Conservation (phyloP, 768 basidiomycete species). For the Boletus barrowsii region DNA sequence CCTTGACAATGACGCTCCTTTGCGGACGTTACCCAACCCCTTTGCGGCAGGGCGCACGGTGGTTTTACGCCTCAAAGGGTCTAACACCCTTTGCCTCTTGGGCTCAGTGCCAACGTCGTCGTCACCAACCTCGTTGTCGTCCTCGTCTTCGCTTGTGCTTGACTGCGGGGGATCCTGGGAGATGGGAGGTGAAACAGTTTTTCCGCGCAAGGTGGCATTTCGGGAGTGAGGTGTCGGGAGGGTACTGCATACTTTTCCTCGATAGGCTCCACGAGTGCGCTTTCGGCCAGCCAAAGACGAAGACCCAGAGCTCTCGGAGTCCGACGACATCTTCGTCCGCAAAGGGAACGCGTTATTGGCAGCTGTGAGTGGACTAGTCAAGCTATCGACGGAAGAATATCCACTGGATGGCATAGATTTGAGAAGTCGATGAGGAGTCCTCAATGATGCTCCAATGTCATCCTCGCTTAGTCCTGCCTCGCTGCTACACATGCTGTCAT, state of each 20-base stretch:
- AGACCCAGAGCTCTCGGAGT: constrained; percentile 39
- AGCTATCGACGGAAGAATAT: constrained; percentile 25
- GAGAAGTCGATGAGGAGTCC: constrained; percentile 49
- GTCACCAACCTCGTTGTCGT: constrained; percentile 10
- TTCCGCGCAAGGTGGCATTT: constrained; percentile 29
- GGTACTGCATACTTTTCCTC: constrained; percentile 1
- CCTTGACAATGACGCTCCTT: constrained; percentile 10
- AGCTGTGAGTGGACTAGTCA: constrained; percentile 37
- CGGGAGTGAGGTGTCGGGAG: constrained; percentile 10
- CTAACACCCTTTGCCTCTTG: constrained; percentile 29
- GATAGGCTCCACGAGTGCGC: constrained; percentile 27
- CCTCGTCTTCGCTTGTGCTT: constrained; percentile 22
- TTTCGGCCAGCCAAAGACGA: constrained; percentile 42
- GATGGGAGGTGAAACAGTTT: constrained; percentile 1
- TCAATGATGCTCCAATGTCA: constrained; percentile 63
- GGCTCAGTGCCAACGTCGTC: constrained; percentile 6
- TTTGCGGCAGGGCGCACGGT: constrained; percentile 24
- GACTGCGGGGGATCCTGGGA: constrained; percentile 17
- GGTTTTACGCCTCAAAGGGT: constrained; percentile 23
- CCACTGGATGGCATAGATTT: constrained; percentile 19
- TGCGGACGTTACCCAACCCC: constrained; percentile 14
- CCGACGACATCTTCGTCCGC: constrained; percentile 40
- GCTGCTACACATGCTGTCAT: constrained; percentile 27
- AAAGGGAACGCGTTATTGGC: constrained; percentile 37
- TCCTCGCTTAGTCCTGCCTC: constrained; percentile 40